These are phyloP conservation scores for Colletotrichum scovillei DNA, from an alignment of 2,329 filamentous ascomycete species.

Conservation along the genomic window DNA sequence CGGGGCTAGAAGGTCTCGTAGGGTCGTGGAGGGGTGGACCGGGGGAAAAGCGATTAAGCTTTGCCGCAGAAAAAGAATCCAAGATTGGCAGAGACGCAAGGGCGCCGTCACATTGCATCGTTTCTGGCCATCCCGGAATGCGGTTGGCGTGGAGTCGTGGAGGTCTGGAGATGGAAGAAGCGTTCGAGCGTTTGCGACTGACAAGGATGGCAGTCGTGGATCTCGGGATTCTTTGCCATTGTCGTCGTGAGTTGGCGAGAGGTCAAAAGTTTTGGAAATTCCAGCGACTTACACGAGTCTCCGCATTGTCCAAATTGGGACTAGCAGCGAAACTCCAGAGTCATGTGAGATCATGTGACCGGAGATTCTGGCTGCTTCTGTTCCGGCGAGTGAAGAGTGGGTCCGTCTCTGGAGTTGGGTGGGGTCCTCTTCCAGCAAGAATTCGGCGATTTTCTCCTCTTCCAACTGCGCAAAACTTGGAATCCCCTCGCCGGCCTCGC, in stretches of 20 bases:
- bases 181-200: neutral
- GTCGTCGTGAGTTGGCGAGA: neutral
- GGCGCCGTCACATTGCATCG: conserved; percentile 14
- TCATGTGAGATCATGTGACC: neutral
- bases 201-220: conserved; percentile 16
- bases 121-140: conserved; percentile 10
- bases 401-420: neutral
- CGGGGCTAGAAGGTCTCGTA: neutral
- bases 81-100: neutral
- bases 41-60: conserved; percentile 15
- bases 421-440: neutral
- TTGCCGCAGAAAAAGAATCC: conserved; percentile 1
- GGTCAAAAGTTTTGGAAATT: neutral
- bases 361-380: neutral
- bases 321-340: neutral
- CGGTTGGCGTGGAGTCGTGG: conserved; percentile 16
- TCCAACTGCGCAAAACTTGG: conserved; percentile 15
- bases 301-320: neutral
- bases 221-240: conserved; percentile 1
- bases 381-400: neutral
- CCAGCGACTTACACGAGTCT: too few relatives aligned
- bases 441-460: conserved; percentile 11
- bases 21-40: neutral
- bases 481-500: conserved; percentile 23
- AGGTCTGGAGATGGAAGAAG: conserved; percentile 1